Evolutionary conservation across 78 protist species (phyloP).

Genomic region (Polysphondylium violaceum): DNA sequence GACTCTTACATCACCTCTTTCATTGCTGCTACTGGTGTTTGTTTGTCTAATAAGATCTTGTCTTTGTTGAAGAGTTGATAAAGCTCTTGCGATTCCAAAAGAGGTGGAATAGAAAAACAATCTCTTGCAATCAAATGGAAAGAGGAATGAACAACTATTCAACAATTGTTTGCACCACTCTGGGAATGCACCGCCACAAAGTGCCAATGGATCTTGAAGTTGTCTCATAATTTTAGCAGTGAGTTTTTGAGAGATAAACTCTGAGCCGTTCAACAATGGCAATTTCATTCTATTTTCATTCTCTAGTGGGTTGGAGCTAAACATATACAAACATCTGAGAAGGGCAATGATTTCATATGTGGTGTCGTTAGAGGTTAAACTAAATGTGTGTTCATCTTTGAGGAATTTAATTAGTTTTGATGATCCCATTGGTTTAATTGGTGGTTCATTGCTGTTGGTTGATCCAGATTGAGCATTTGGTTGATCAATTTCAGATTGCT

Average conservation of each 20-base stretch:
- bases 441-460: not conserved
- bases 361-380: conserved; percentile 34
- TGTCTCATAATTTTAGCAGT: conserved; percentile 88
- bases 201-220: conserved; percentile 89
- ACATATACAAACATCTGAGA: conserved; percentile 17
- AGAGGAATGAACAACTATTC: conserved; percentile 70
- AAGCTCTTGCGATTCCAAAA: conserved; percentile 89
- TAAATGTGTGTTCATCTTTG: conserved; percentile 38
- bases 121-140: conserved; percentile 77
- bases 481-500: conserved; percentile 39
- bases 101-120: conserved; percentile 83
- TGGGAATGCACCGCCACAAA: conserved; percentile 85
- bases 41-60: conserved; percentile 54
- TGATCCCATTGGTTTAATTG: conserved; percentile 34
- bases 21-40: not conserved
- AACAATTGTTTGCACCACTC: conserved; percentile 83
- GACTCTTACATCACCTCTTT: conserved; percentile 64
- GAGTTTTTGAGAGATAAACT: conserved; percentile 75
- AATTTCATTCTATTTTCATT: too few relatives aligned
- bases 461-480: conserved; percentile 8
- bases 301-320: conserved; percentile 1
- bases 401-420: conserved; percentile 21
- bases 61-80: conserved; percentile 58
- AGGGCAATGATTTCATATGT: conserved; percentile 71
- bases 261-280: not conserved